phyloP scores from a whole-genome alignment of 345 rosid genomes.

The Citrus trifoliata region DNA sequence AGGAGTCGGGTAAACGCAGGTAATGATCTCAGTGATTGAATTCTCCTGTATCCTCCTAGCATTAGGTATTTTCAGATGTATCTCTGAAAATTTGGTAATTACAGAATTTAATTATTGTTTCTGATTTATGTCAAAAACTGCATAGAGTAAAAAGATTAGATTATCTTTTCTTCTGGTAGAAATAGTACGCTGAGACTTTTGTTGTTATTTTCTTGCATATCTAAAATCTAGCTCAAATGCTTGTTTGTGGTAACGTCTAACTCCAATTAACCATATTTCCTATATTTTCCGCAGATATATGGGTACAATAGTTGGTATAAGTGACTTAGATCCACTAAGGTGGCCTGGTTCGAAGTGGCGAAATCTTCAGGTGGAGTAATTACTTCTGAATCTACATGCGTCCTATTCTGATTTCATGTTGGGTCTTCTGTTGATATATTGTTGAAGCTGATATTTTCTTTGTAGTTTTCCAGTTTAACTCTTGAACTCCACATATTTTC shows the following conservation, averaged over 20 bases:
- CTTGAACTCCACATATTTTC: not conserved
- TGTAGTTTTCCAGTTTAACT: not conserved
- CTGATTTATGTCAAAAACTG: not conserved
- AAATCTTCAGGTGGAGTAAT: slow-evolving; percentile 73
- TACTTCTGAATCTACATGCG: not conserved
- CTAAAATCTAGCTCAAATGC: not conserved
- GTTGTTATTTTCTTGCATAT: not conserved
- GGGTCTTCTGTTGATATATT: not conserved
- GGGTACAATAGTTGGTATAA: slow-evolving; percentile 90
- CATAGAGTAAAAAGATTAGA: not conserved
- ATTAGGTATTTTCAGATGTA: not conserved
- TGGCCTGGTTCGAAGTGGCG: slow-evolving; percentile 99
- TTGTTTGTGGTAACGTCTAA: not conserved
- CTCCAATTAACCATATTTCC: not conserved
- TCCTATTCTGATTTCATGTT: not conserved
- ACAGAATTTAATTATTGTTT: not conserved
- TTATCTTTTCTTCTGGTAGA: not conserved
- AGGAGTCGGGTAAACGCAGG: slow-evolving; percentile 95
- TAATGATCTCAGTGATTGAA: slow-evolving; percentile 18
- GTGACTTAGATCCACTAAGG: slow-evolving; percentile 85
- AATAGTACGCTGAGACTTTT: not conserved
- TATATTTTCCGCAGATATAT: slow-evolving; percentile 58
- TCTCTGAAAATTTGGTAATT: not conserved
- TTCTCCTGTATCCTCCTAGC: not conserved
- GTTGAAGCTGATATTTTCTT: not conserved